phyloP scores from a whole-genome alignment of 768 basidiomycete genomes.

The Lactifluus echinatus region DNA sequence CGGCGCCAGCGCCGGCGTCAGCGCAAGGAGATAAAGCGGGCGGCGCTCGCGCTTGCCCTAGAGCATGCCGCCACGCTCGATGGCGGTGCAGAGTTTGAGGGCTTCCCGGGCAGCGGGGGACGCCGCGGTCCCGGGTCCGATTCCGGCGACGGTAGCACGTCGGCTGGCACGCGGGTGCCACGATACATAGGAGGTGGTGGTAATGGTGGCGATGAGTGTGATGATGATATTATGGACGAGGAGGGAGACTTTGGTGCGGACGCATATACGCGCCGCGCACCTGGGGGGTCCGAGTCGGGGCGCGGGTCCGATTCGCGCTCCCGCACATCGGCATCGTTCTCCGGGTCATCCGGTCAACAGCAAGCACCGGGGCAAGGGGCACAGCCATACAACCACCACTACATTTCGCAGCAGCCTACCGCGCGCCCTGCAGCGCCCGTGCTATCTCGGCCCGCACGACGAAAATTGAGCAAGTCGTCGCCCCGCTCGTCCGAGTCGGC shows the following conservation, averaged over 20 bases:
- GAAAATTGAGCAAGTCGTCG: constrained; percentile 20
- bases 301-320: constrained; percentile 52
- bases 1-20: constrained; percentile 38
- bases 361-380: neutral
- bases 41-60: constrained; percentile 33
- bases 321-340: constrained; percentile 46
- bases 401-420: constrained; percentile 22
- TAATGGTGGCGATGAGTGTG: constrained; percentile 21
- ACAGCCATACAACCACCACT: constrained; percentile 23
- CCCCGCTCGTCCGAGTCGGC: constrained; percentile 20
- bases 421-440: neutral
- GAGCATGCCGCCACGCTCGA: constrained; percentile 22
- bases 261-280: constrained; percentile 35
- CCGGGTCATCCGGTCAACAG: constrained; percentile 21
- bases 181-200: neutral
- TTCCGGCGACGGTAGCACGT: neutral
- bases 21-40: constrained; percentile 36
- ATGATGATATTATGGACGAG: constrained; percentile 41
- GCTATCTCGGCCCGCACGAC: neutral
- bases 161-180: constrained; percentile 14
- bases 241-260: constrained; percentile 52
- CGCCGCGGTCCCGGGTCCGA: neutral
- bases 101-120: constrained; percentile 49
- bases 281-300: constrained; percentile 28
- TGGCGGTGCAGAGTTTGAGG: constrained; percentile 45